These are phyloP conservation scores for Diatrype stigma DNA, from an alignment of 2,329 filamentous ascomycete species.

Conservation along the genomic window DNA sequence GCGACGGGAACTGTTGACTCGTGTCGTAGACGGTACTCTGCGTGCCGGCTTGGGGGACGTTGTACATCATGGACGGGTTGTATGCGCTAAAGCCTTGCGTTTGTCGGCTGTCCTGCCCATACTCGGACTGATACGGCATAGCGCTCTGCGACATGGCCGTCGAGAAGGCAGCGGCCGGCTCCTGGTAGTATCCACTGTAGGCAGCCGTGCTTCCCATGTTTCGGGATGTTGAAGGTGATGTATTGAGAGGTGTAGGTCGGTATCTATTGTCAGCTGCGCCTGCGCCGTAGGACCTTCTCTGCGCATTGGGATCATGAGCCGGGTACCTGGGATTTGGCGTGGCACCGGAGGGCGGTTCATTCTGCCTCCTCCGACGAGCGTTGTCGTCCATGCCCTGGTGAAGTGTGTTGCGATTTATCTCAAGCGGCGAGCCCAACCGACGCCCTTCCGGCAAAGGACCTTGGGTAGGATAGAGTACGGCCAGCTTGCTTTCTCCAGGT, in stretches of 20 bases:
- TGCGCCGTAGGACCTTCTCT: constrained; percentile 40
- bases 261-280: constrained; percentile 45
- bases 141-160: constrained; percentile 52
- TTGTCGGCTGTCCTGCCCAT: constrained; percentile 57
- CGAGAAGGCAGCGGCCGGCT: constrained; percentile 47
- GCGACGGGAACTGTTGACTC: constrained; percentile 68
- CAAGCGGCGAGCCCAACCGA: constrained; percentile 58
- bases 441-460: constrained; percentile 63
- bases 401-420: constrained; percentile 47
- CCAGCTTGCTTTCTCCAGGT: constrained; percentile 53
- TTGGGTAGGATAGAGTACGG: constrained; percentile 55
- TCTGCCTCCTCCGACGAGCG: constrained; percentile 68
- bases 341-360: constrained; percentile 65
- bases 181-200: constrained; percentile 58
- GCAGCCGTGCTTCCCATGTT: constrained; percentile 53
- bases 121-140: constrained; percentile 57
- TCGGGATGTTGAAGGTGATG: constrained; percentile 43
- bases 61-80: constrained; percentile 73
- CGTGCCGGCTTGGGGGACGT: constrained; percentile 60
- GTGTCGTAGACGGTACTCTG: constrained; percentile 70
- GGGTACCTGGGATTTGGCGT: constrained; percentile 51
- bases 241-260: constrained; percentile 45
- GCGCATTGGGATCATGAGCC: constrained; percentile 45
- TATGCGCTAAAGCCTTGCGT: constrained; percentile 53
- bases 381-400: constrained; percentile 74